Conservation (phyloP, 2,329 filamentous ascomycete species). For the Clonostachys solani region DNA sequence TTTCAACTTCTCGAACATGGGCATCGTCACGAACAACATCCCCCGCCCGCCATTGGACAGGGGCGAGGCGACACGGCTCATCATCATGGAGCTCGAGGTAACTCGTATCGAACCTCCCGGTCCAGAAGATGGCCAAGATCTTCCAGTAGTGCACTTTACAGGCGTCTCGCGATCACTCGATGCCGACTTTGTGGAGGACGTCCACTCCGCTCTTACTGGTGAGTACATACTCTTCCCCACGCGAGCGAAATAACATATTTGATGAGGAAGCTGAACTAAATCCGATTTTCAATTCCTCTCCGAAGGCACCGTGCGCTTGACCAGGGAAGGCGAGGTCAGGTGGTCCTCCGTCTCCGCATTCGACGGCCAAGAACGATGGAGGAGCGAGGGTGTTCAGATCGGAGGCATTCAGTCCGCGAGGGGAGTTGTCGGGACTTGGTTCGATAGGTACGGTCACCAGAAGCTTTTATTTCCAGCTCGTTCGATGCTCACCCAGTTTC, state of each 20-base stretch:
- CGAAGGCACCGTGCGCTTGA: slow-evolving; percentile 59
- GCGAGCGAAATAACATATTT: neutral
- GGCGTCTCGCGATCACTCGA: slow-evolving; percentile 61
- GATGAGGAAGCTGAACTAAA: slow-evolving; percentile 8
- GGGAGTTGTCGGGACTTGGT: slow-evolving; percentile 74
- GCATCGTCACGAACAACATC: slow-evolving; percentile 30
- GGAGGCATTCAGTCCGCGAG: slow-evolving; percentile 62
- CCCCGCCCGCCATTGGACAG: slow-evolving; percentile 51
- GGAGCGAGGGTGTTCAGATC: slow-evolving; percentile 72
- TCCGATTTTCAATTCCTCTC: slow-evolving; percentile 11
- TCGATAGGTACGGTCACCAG: slow-evolving; percentile 55
- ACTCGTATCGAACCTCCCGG: slow-evolving; percentile 56
- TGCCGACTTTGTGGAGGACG: slow-evolving; percentile 63
- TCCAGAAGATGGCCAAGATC: slow-evolving; percentile 48
- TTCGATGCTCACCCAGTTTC: neutral
- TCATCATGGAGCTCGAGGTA: slow-evolving; percentile 63
- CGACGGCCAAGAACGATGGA: slow-evolving; percentile 65
- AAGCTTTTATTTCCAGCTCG: neutral
- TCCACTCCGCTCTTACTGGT: slow-evolving; percentile 12
- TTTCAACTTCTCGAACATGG: slow-evolving; percentile 61
- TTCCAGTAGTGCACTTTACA: slow-evolving; percentile 65
- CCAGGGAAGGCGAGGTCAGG: slow-evolving; percentile 64
- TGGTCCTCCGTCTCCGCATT: slow-evolving; percentile 69
- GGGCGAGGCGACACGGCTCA: slow-evolving; percentile 66
- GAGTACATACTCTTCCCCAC: neutral